A percentile compares a stretch with the other conserved stretches of the same genome.
Evolutionary conservation across 176 grass and related monocot species (phyloP).

Genomic region (Zoysia pacifica): DNA sequence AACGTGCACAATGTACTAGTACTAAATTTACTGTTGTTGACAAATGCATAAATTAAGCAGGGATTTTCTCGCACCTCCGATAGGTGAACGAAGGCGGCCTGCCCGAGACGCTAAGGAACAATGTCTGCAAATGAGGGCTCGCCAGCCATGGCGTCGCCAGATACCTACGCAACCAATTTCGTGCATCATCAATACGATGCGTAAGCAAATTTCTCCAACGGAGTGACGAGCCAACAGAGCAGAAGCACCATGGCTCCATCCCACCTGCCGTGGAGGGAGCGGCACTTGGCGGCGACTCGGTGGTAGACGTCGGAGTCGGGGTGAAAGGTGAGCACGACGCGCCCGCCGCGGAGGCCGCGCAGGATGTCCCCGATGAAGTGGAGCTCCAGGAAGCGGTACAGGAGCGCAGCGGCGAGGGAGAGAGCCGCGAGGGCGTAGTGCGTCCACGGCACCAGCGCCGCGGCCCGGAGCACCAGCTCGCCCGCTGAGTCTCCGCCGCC

Average conservation of each 20-base stretch:
- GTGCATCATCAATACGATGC: not conserved
- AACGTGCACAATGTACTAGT: not conserved
- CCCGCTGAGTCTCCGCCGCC: conserved; percentile 37
- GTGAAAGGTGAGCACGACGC: conserved; percentile 75
- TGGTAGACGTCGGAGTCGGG: conserved; percentile 71
- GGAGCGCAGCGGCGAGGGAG: conserved; percentile 42
- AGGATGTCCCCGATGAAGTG: conserved; percentile 68
- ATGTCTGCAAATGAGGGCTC: conserved; percentile 91
- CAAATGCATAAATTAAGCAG: conserved; percentile 6
- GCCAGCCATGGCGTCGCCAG: conserved; percentile 91
- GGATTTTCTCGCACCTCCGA: conserved; percentile 54
- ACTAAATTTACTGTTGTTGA: not conserved
- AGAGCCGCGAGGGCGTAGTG: conserved; percentile 56
- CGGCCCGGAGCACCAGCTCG: conserved; percentile 61
- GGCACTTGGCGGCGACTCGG: conserved; percentile 70
- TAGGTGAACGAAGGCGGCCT: conserved; percentile 66
- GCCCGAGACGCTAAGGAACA: conserved; percentile 75
- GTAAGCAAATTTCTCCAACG: not conserved
- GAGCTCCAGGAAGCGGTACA: conserved; percentile 85
- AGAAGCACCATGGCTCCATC: not conserved
- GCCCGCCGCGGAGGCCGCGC: conserved; percentile 62
- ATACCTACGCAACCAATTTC: conserved; percentile 51
- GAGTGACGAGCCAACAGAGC: not conserved
- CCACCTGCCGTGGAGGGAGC: conserved; percentile 82
- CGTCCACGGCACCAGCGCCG: conserved; percentile 45